These are phyloP conservation scores for Sugiyamaella boreocaroliniensis DNA, from an alignment of 805 yeast species.

Conservation along the genomic window DNA sequence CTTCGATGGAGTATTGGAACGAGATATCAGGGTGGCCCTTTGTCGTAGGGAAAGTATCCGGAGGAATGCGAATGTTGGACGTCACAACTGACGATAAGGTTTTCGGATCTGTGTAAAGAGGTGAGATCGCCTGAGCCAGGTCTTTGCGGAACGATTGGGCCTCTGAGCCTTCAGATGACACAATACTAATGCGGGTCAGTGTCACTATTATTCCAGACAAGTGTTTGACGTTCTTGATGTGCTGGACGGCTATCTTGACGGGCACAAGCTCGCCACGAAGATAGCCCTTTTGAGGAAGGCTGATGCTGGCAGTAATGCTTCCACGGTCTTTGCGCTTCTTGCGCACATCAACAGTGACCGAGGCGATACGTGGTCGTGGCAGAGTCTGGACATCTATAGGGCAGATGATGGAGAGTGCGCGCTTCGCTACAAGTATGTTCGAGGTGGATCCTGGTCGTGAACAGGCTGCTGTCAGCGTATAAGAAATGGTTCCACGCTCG, in stretches of 20 bases:
- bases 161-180: slow-evolving; percentile 52
- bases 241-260: slow-evolving; percentile 57
- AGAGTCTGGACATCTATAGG: slow-evolving; percentile 68
- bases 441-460: background rate
- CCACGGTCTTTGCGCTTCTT: slow-evolving; percentile 35
- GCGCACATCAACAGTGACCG: slow-evolving; percentile 52
- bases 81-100: slow-evolving; percentile 51
- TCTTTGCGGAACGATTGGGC: slow-evolving; percentile 70
- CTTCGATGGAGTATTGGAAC: slow-evolving; percentile 81
- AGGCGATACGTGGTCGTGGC: slow-evolving; percentile 61
- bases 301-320: slow-evolving; percentile 36
- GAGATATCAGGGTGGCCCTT: slow-evolving; percentile 63
- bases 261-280: slow-evolving; percentile 76
- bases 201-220: slow-evolving; percentile 72
- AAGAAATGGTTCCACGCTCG: slow-evolving; percentile 77
- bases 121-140: slow-evolving; percentile 66
- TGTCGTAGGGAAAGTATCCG: slow-evolving; percentile 81
- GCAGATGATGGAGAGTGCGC: slow-evolving; percentile 51
- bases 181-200: slow-evolving; percentile 69
- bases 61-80: slow-evolving; percentile 65
- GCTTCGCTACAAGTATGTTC: slow-evolving; percentile 39
- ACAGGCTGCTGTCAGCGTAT: slow-evolving; percentile 45
- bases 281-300: slow-evolving; percentile 58
- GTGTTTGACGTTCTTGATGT: slow-evolving; percentile 63
- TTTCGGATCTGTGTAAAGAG: slow-evolving; percentile 68